These are phyloP conservation scores for Cicer bijugum DNA, from an alignment of 306 rosid species.

Conservation along the genomic window DNA sequence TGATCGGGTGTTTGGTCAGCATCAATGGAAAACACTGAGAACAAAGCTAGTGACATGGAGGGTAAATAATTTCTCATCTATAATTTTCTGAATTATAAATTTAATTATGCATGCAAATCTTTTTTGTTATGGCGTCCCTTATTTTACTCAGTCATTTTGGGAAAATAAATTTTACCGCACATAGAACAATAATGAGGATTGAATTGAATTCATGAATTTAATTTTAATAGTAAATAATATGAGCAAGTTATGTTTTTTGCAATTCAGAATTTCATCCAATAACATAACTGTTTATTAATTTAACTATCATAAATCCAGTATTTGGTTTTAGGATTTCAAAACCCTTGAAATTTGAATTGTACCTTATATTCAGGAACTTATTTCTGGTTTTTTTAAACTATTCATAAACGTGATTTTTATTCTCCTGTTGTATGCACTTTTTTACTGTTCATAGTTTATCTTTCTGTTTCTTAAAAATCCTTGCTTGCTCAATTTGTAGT, in stretches of 20 bases:
- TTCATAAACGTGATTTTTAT: background rate
- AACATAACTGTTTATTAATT: conserved; percentile 4
- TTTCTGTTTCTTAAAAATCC: background rate
- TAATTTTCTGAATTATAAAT: conserved; percentile 5
- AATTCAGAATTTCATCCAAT: conserved; percentile 22
- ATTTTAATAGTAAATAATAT: background rate
- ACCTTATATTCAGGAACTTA: background rate
- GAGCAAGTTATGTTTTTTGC: background rate
- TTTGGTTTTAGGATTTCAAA: conserved; percentile 27
- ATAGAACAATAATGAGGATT: background rate
- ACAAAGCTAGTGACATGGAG: conserved; percentile 80
- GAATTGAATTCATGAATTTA: conserved; percentile 10
- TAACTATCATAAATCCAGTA: background rate
- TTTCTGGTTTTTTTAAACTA: background rate
- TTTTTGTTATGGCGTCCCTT: background rate
- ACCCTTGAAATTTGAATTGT: background rate
- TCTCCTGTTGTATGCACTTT: background rate
- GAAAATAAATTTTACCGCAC: conserved; percentile 3
- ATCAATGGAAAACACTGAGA: conserved; percentile 79
- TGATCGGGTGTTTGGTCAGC: conserved; percentile 76
- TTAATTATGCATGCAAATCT: background rate
- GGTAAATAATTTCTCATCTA: conserved; percentile 59
- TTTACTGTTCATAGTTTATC: background rate
- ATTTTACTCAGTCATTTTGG: conserved; percentile 2
- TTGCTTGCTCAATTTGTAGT: background rate